Evolutionary conservation across 2,329 filamentous ascomycete species (phyloP), one percentile per base, ranked within the genome.

Genomic region (Paecilomyces niveus): DNA sequence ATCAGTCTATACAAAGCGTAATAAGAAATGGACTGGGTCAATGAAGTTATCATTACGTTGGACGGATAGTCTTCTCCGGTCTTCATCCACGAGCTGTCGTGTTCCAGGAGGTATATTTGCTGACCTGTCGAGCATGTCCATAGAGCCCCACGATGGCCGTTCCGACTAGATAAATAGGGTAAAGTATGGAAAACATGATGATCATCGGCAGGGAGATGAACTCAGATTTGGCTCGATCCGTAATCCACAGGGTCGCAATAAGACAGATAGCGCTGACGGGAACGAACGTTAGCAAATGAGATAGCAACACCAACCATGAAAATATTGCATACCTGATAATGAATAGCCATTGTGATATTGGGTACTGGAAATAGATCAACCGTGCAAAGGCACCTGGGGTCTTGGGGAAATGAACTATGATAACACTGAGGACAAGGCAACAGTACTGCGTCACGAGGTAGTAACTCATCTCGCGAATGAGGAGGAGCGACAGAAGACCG

Each of bases 381-480:
- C 68, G 70, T 51, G 72, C 73, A 3, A 80, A 67, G 13, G 72
- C 70, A 6, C 58, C 58, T 7, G 71, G 69, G 26, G 70, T 72
- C 18, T 66, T 68, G 0, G 78, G 78, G 58, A 78, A 80, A 35
- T 75, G 72, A 18, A 71, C 72, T 61, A 80, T 77, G 61, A 80
- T 59, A 62, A 80, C 77, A 52, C 74, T 77, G 15, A 77, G 26
- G 3, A 80, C 72, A 1, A 81, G 68, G 62, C 77, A 80, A 2
- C 73, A 75, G 64, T 80, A 80, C 61, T 80, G 77, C 2, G 77
- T 78, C 51, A 81, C 76, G 13, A 81, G 72, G 57, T 81, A 80
- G 61, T 80, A 80, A 54, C 73, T 77, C 49, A 73, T 65, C 61
- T 81, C 78, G 26, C 78, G 75, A 32, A 80, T 74, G 21, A 77